Base-by-base conservation (phyloP, 306 rosid species). In the Canavalia gladiata region DNA sequence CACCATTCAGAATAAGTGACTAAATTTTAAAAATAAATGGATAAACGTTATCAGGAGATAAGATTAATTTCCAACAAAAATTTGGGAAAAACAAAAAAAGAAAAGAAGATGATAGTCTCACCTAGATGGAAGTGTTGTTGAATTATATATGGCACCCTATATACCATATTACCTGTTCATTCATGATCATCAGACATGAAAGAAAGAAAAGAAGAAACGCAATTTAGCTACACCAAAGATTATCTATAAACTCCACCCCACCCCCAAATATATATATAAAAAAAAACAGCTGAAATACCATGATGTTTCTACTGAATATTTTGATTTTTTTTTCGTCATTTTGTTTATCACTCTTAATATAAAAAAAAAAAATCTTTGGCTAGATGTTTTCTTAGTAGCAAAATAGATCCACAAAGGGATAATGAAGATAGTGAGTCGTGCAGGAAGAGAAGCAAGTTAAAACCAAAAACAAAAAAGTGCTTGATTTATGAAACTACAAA, bases 51-150 rank as follows among this genome's bases (percentile, higher is more conserved):
- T 3, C n/a, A 35, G 6, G 35, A 60, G 31, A 64, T 71, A 0
- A 54, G 25, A 18, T 18, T 18, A 18, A 18, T 18, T 51, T 57
- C 63, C 39, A 12, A 66, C 35, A 34, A 7, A 77, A 81, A 47
- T 10, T 11, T 3, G 9, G 58, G 7, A 47, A 54, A 39, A 25
- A 7, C 13, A 66, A 29, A 30, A 1, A 0, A 49, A 60, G 64
- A 9, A 5, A 47, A 13, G 10, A 3, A 60, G 33, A 37, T 64
- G 43, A 64, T 83, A 71, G 25, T 18, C 75, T 28, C 37, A 68
- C 41, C 67, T 43, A 49, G 70, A 74, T 59, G 25, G 49, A 57
- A 75, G 66, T 10, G 71, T 67, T 7, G 52, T 73, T 81, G 52
- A 52, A 51, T 64, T 29, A 39, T 25, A 37, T 4, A 37, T 37